These are phyloP conservation scores for Neoscytalidium dimidiatum DNA, from an alignment of 2,329 filamentous ascomycete species.

Conservation along the genomic window DNA sequence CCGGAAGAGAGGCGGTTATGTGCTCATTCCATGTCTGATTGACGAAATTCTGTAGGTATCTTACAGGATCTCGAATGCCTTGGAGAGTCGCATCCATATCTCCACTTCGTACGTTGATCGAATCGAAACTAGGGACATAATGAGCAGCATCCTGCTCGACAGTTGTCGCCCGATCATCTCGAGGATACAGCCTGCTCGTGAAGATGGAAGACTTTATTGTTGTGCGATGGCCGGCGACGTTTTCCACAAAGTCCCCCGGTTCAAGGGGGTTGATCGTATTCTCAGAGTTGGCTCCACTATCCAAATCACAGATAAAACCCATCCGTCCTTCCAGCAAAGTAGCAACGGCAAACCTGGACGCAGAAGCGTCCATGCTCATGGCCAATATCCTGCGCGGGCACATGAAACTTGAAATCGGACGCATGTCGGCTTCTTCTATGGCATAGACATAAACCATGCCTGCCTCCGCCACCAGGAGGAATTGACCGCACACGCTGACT, in stretches of 20 bases:
- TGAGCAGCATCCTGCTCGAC: background rate
- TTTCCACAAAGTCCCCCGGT: background rate
- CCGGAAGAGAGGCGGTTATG: background rate
- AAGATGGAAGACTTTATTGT: constrained; percentile 22
- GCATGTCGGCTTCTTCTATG: constrained; percentile 41
- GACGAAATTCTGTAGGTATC: constrained; percentile 30
- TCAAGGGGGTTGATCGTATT: background rate
- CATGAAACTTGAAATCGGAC: constrained; percentile 54
- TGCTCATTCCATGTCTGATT: constrained; percentile 34
- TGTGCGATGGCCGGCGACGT: constrained; percentile 11
- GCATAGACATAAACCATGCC: constrained; percentile 60
- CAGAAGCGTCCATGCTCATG: constrained; percentile 65
- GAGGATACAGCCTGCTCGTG: constrained; percentile 19
- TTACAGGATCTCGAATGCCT: constrained; percentile 26
- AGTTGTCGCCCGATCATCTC: background rate
- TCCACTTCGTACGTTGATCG: constrained; percentile 32
- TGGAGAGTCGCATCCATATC: constrained; percentile 27
- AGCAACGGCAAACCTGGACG: constrained; percentile 57
- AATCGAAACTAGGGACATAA: constrained; percentile 23
- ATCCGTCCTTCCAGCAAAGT: constrained; percentile 61
- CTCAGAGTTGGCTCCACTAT: background rate
- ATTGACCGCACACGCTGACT: constrained; percentile 60
- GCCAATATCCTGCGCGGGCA: constrained; percentile 61
- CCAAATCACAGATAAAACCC: constrained; percentile 63
- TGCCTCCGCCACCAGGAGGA: constrained; percentile 57